Conservation (phyloP, 345 rosid species). For the Eucalyptus marginata region DNA sequence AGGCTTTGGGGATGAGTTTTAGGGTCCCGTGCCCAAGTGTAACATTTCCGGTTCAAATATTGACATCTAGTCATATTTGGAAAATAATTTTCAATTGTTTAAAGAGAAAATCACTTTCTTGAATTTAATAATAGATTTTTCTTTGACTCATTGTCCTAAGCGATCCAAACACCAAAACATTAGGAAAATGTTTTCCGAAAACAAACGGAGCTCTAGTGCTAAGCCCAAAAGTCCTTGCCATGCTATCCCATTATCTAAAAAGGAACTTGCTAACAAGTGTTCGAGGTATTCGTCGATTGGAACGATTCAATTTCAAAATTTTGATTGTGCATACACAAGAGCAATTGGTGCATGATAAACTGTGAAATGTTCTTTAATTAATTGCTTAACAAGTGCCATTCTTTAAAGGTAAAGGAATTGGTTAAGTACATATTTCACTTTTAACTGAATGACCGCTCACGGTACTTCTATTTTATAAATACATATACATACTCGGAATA, state of each 20-base stretch:
- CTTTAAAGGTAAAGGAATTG: background rate
- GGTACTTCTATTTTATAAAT: background rate
- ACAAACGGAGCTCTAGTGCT: background rate
- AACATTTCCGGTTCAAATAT: no score
- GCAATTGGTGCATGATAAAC: background rate
- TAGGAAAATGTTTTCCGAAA: no score
- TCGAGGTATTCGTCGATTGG: background rate
- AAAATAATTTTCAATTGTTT: no score
- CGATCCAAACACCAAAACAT: no score
- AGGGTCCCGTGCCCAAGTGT: no score
- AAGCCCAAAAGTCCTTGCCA: background rate
- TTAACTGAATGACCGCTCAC: background rate
- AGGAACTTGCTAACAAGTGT: background rate
- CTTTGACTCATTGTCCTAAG: no score
- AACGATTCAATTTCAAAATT: background rate
- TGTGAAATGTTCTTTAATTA: background rate
- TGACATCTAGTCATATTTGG: no score
- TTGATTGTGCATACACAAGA: no score
- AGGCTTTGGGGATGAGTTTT: no score
- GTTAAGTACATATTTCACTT: background rate
- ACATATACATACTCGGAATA: background rate
- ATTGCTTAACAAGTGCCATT: background rate
- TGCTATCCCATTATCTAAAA: background rate
- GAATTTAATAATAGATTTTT: no score
- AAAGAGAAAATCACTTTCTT: no score